Base-by-base conservation (phyloP, 1,139 yeast genomes). In the Lodderomyces oxycetoniae region DNA sequence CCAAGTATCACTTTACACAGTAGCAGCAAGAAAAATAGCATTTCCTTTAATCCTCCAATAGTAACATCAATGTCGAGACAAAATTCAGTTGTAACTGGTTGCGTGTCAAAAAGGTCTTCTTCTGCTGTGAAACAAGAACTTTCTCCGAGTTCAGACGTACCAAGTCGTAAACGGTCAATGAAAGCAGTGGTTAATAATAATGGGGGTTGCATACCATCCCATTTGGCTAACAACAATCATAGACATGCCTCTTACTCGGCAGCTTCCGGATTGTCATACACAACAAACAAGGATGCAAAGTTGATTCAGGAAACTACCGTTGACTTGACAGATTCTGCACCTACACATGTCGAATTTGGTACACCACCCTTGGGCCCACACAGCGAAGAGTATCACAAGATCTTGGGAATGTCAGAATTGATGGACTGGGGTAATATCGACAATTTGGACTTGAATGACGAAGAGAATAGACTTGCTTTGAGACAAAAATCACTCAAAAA, bases 221-320 rank as follows among this genome's bases (percentile, higher is more conserved):
- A 44, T 30, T 31, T 40, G 11, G 21, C 23, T 28, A n/a, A n/a
- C n/a, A 38, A 38, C 40, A 33, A 46, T 26, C 46, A 41, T 32
- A 50, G 95, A 26, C 91, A 83, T 50, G 81, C 84, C 20, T 86
- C 95, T 1, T 88, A 85, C 52, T 78, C 88, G 4, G 96, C 96
- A 0, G 77, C 87, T 1, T 74, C 86, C 9, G 77, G 87, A 0
- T 61, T 73, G 9, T 77, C 93, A 0, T 87, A 87, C 50, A 71
- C 85, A 3, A 74, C 73, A 30, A 54, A 60, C 30, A 67, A 67
- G 43, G 80, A 75, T 25, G 40, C 35, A 15, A 28, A 27, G 14
- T 28, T 37, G 19, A 57, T 61, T 29, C 58, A 55, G 28, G 50
- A 47, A 26, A 50, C 47, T 29, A 64, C 59, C 16, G 26, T 23